Conservation (phyloP, 2,329 filamentous ascomycete species). For the Reticulascus tulasneorum region DNA sequence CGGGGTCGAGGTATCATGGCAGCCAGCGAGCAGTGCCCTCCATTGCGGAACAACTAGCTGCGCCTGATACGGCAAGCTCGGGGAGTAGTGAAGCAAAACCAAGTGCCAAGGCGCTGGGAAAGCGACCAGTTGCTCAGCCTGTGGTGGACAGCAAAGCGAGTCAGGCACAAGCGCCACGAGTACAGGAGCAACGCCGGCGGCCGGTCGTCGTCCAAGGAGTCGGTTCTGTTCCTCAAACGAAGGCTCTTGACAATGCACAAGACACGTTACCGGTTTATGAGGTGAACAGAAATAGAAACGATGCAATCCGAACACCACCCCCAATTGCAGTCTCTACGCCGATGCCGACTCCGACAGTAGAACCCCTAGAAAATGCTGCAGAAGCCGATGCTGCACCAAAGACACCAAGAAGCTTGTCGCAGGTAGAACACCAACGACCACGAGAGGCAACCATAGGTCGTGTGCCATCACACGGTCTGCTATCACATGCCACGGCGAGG, state of each 20-base stretch:
- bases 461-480: constrained; percentile 21
- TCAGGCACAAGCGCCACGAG: constrained; percentile 6
- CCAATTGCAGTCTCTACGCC: constrained; percentile 3
- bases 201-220: constrained; percentile 5
- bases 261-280: constrained; percentile 3
- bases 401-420: constrained; percentile 8
- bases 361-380: too few species aligned
- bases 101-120: constrained; percentile 46
- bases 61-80: constrained; percentile 3
- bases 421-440: constrained; percentile 9
- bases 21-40: constrained; percentile 20
- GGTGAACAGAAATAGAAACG: neutral
- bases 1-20: constrained; percentile 18
- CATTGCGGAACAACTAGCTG: constrained; percentile 21
- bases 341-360: constrained; percentile 3
- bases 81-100: constrained; percentile 4
- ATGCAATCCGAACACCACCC: constrained; percentile 7
- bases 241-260: constrained; percentile 6
- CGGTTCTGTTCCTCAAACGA: constrained; percentile 3
- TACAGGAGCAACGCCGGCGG: constrained; percentile 3
- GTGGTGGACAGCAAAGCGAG: constrained; percentile 1
- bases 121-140: constrained; percentile 31
- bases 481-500: constrained; percentile 18
- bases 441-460: constrained; percentile 21
- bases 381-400: constrained; percentile 7